Evolutionary conservation across 2,329 filamentous ascomycete genomes (phyloP), one percentile per base, ranked within the genome.

Genomic region (Hansfordia pulvinata): DNA sequence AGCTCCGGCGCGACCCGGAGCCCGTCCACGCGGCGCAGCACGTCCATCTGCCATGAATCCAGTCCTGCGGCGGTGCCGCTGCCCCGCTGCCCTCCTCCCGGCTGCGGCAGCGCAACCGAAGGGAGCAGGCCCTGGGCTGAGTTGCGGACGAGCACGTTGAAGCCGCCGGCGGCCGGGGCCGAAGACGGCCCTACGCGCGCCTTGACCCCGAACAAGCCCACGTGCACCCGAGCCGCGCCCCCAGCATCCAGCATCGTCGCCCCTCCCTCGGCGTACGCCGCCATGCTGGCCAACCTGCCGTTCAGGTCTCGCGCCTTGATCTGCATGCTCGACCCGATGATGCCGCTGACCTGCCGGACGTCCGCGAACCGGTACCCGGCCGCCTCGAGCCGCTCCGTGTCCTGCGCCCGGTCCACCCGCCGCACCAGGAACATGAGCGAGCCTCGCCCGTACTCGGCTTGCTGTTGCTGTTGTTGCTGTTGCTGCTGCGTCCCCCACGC

Each of bases 341-440:
- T 69, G 11, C 69, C 62, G 9, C 70, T 64, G 16, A 93, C 76
- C 33, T 84, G 73, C 30, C 65, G 64, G 9, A 75, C 53, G 18
- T 70, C 64, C 3, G 79, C 79, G 40, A 93, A 93, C n/a, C 79
- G 70, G 47, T 76, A 92, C 2, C 85, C 84, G 8, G 68, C 58
- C 2, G 80, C 71, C 35, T 76, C 67, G 10, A 93, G 61, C 16
- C 65, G 64, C 27, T 69, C 62, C 0, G 68, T 61, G 19, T 85
- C 79, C 1, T 63, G 56, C 18, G 59, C 58, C 18, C 52, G 58
- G 18, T 62, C 58, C 2, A 79, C 60, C 22, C 64, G 64, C 8
- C 75, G 77, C 5, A 85, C 76, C 8, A 92, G 64, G 40, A 92
- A 85, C 47, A 93, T 69, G 23, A 92, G 62, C 28, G 86, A 82